Percentiles rank a stretch among this genome's conserved stretches.
Conservation (phyloP, 768 basidiomycete genomes). For the Pulveroboletus ravenelii region DNA sequence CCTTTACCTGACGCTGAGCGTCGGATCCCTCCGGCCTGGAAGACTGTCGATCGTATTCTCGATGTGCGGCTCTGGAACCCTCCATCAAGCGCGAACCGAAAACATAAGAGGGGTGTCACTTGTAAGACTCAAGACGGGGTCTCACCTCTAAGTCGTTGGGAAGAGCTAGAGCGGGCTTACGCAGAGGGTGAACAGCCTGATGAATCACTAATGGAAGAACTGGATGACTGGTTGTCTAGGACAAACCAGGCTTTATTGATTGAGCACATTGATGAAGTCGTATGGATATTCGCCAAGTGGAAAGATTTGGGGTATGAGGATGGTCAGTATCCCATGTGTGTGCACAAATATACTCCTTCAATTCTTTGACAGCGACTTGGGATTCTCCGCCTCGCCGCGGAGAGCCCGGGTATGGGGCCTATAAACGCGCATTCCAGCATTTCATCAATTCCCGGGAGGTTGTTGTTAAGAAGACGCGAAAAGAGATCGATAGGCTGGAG, state of each 20-base stretch:
- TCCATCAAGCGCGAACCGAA: slow-evolving; percentile 6
- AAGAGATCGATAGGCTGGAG: slow-evolving; percentile 43
- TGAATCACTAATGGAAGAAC: slow-evolving; percentile 46
- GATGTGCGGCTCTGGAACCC: slow-evolving; percentile 69
- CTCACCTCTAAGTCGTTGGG: slow-evolving; percentile 14
- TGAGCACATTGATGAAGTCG: slow-evolving; percentile 55
- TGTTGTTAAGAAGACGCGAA: slow-evolving; percentile 44
- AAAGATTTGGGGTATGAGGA: slow-evolving; percentile 89
- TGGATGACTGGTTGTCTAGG: slow-evolving; percentile 47
- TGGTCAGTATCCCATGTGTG: slow-evolving; percentile 43
- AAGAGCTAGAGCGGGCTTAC: slow-evolving; percentile 38
- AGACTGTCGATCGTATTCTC: slow-evolving; percentile 86
- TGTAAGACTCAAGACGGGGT: slow-evolving; percentile 29
- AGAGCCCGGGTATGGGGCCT: slow-evolving; percentile 59
- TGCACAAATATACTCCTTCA: background rate
- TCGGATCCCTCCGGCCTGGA: slow-evolving; percentile 77
- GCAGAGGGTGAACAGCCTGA: slow-evolving; percentile 63
- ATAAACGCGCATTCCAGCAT: slow-evolving; percentile 58
- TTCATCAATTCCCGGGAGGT: slow-evolving; percentile 64
- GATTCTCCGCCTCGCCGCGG: slow-evolving; percentile 73
- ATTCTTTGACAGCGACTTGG: slow-evolving; percentile 66
- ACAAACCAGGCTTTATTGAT: slow-evolving; percentile 41
- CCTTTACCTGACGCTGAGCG: slow-evolving; percentile 66
- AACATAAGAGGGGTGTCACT: slow-evolving; percentile 17
- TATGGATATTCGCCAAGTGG: slow-evolving; percentile 93